These are phyloP conservation scores for Casuarina cunninghamiana DNA, from an alignment of 306 rosid species.

Conservation along the genomic window DNA sequence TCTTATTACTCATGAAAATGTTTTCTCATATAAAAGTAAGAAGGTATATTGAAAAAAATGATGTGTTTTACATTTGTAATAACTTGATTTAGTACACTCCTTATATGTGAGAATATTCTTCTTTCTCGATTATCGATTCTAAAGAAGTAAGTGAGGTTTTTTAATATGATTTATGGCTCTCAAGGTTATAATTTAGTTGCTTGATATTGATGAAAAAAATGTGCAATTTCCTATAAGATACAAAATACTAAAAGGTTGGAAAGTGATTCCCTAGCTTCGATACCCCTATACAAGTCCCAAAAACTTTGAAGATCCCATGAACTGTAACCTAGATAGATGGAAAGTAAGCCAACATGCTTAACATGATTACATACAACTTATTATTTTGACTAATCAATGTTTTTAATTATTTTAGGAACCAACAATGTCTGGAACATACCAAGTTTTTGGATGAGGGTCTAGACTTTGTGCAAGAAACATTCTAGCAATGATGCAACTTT, in stretches of 20 bases:
- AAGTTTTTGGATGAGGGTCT: constrained; percentile 41
- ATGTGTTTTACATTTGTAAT: no score
- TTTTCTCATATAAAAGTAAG: no score
- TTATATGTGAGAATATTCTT: no score
- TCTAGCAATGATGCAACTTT: constrained; percentile 42
- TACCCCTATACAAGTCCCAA: constrained; percentile 24
- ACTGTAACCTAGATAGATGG: constrained; percentile 35
- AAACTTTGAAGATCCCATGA: constrained; percentile 33
- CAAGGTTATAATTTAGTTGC: neutral
- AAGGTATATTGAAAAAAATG: no score
- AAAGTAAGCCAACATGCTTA: constrained; percentile 11
- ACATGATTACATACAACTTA: neutral
- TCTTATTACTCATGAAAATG: no score
- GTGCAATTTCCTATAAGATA: constrained; percentile 24
- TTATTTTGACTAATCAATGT: neutral
- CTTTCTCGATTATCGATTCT: no score
- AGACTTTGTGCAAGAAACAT: constrained; percentile 50
- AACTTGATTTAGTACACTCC: no score
- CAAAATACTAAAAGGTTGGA: constrained; percentile 30
- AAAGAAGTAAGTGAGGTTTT: no score
- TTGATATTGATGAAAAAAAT: no score
- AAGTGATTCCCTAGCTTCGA: constrained; percentile 19
- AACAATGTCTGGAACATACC: constrained; percentile 32
- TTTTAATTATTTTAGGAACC: constrained; percentile 16
- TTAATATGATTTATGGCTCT: no score